phyloP scores from a whole-genome alignment of 2,329 filamentous ascomycete species.

The Parastagonospora avenae region DNA sequence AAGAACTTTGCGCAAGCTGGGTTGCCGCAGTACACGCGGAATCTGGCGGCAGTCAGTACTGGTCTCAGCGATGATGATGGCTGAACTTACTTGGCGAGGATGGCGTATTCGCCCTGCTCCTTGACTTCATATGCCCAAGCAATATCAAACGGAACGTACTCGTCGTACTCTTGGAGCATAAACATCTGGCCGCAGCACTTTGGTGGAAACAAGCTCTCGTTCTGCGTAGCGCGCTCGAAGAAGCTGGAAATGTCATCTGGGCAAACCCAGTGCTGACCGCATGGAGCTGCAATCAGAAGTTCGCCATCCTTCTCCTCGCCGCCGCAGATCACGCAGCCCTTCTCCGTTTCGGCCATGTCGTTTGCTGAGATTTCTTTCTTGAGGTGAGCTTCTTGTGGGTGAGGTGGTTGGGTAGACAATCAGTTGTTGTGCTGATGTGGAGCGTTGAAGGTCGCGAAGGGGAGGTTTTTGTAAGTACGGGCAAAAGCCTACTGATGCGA shows the following conservation, averaged over 20 bases:
- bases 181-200: conserved; percentile 34
- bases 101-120: conserved; percentile 35
- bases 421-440: too few relatives aligned
- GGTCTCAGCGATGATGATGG: neutral
- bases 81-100: conserved; percentile 30
- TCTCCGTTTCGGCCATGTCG: conserved; percentile 11
- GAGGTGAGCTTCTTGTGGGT: neutral
- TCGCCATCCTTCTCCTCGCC: conserved; percentile 21
- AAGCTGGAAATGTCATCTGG: conserved; percentile 23
- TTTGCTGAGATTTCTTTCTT: neutral
- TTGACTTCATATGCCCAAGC: conserved; percentile 28
- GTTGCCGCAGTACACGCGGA: conserved; percentile 34
- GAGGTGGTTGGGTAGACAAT: neutral
- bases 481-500: too few relatives aligned
- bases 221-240: conserved; percentile 31
- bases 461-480: too few relatives aligned
- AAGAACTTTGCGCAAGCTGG: conserved; percentile 28
- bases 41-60: conserved; percentile 17
- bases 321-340: conserved; percentile 31
- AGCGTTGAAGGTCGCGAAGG: too few relatives aligned
- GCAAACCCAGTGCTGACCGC: conserved; percentile 31
- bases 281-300: conserved; percentile 25
- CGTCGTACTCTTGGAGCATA: conserved; percentile 26
- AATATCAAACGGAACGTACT: conserved; percentile 24
- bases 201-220: conserved; percentile 36